Evolutionary conservation across 768 basidiomycete genomes (phyloP).

Genomic region (Psilocybe tampanensis): DNA sequence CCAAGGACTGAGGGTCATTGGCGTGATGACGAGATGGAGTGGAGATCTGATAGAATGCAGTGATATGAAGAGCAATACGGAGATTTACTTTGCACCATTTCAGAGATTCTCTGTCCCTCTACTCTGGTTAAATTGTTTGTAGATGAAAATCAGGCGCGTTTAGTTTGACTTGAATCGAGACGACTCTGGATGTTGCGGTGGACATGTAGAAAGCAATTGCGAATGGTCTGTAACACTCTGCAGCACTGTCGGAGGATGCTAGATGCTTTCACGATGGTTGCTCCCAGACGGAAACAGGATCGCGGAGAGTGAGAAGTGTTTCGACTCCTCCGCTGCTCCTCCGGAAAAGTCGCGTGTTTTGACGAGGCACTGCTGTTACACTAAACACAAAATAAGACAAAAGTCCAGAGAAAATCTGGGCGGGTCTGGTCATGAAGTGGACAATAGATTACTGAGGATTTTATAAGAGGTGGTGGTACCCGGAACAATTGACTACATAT

Average conservation of each 20-base stretch:
- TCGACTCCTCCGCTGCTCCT: background rate
- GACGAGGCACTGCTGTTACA: background rate
- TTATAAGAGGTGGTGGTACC: too few relatives aligned
- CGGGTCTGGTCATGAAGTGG: background rate
- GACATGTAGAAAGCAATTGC: background rate
- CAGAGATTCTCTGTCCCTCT: background rate
- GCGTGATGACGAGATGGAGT: background rate
- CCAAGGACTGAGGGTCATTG: background rate
- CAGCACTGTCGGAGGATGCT: too few relatives aligned
- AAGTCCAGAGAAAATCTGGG: background rate
- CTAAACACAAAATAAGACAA: background rate
- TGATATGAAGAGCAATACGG: background rate
- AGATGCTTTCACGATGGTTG: too few relatives aligned
- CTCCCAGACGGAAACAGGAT: background rate
- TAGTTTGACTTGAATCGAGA: background rate
- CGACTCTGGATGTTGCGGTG: background rate
- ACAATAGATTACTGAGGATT: background rate
- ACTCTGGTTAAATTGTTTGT: background rate
- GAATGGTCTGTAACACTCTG: too few relatives aligned
- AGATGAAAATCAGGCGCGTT: background rate
- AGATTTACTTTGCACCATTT: background rate
- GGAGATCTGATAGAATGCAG: background rate
- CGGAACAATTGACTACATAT: constrained; percentile 2
- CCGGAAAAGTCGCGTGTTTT: background rate
- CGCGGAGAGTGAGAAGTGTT: background rate